A percentile compares a stretch with the other conserved stretches of the same genome.
Evolutionary conservation across 345 rosid species (phyloP).

Genomic region (Eucalyptus erythrocorys): DNA sequence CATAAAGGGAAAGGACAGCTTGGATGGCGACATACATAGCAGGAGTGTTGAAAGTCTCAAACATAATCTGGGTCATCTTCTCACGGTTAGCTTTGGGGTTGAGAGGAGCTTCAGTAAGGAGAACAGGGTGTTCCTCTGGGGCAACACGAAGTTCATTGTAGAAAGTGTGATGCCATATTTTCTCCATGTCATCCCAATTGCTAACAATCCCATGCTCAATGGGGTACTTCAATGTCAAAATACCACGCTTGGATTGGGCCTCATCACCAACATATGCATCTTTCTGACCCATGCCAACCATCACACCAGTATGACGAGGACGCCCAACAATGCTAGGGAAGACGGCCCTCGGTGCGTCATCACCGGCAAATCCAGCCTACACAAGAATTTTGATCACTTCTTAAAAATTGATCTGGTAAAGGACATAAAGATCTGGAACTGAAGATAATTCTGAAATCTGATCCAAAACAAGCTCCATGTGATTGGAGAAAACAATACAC

Average conservation of each 20-base stretch:
- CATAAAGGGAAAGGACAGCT: slow-evolving; percentile 60
- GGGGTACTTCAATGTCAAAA: slow-evolving; percentile 60
- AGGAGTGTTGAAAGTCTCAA: slow-evolving; percentile 63
- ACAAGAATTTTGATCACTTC: neutral
- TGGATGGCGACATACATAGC: slow-evolving; percentile 78
- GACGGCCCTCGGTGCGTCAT: slow-evolving; percentile 65
- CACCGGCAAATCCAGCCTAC: slow-evolving; percentile 72
- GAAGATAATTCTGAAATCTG: neutral
- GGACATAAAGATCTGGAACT: neutral
- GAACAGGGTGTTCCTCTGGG: slow-evolving; percentile 73
- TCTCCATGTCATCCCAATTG: slow-evolving; percentile 78
- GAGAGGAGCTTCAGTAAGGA: slow-evolving; percentile 73
- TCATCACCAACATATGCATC: slow-evolving; percentile 73
- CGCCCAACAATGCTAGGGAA: slow-evolving; percentile 63
- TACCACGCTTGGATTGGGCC: slow-evolving; percentile 76
- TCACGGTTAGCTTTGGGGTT: slow-evolving; percentile 77
- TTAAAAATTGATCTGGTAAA: neutral
- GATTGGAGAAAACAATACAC: neutral
- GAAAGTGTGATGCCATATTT: slow-evolving; percentile 60
- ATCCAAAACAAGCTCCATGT: neutral
- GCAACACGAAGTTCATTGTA: slow-evolving; percentile 79
- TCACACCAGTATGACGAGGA: slow-evolving; percentile 64
- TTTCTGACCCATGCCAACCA: slow-evolving; percentile 75
- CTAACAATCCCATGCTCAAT: slow-evolving; percentile 75
- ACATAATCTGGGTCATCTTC: slow-evolving; percentile 77